Evolutionary conservation across 257 asterid genomes (phyloP).

Genomic region (Paulownia fortunei): DNA sequence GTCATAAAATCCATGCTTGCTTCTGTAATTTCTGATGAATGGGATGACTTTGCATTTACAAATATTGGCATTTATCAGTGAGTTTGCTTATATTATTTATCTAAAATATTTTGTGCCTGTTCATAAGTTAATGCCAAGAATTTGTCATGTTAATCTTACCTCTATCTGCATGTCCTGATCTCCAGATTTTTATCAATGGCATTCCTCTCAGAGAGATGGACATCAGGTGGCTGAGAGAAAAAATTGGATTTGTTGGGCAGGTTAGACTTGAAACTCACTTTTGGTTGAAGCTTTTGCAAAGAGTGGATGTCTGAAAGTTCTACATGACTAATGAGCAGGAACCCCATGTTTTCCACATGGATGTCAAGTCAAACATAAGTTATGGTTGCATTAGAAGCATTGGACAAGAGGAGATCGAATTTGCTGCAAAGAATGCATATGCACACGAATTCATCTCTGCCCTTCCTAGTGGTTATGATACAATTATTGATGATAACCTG

Average conservation of each 20-base stretch:
- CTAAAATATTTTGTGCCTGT: background rate
- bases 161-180: constrained; percentile 7
- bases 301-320: constrained; percentile 20
- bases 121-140: background rate
- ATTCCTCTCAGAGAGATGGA: constrained; percentile 55
- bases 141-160: constrained; percentile 8
- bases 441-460: constrained; percentile 58
- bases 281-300: background rate
- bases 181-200: constrained; percentile 52
- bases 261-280: constrained; percentile 35
- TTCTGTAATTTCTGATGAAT: background rate
- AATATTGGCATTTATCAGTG: background rate
- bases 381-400: constrained; percentile 55
- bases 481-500: constrained; percentile 51
- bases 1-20: background rate
- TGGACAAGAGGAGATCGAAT: constrained; percentile 49
- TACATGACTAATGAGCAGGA: constrained; percentile 43
- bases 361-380: constrained; percentile 56
- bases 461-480: constrained; percentile 60
- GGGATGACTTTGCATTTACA: background rate
- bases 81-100: background rate
- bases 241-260: constrained; percentile 67
- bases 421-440: constrained; percentile 53
- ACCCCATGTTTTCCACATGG: constrained; percentile 57
- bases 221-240: constrained; percentile 60